phyloP scores from a whole-genome alignment of 2,329 filamentous ascomycete species.

The Ophiognomonia clavigignenti-juglandacearum region DNA sequence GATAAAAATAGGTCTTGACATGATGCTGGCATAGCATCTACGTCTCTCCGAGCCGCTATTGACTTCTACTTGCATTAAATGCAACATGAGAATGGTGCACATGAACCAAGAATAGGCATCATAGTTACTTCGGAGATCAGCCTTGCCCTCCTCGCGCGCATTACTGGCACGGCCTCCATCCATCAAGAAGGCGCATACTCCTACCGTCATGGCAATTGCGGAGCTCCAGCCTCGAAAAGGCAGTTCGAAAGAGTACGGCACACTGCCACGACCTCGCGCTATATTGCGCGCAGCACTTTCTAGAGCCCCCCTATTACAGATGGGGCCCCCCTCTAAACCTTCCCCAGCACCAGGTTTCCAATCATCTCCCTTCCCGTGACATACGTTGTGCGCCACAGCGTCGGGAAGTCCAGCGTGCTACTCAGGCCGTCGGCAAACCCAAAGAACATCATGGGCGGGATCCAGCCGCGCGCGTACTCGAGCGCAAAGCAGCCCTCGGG shows the following conservation, averaged over 20 bases:
- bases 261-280: too few relatives aligned
- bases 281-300: too few relatives aligned
- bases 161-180: background rate
- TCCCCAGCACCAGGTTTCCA: constrained; percentile 62
- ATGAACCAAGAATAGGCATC: background rate
- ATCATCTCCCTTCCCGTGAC: constrained; percentile 76
- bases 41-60: too few relatives aligned
- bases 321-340: constrained; percentile 51
- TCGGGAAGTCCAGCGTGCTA: constrained; percentile 81
- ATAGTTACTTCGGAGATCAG: background rate
- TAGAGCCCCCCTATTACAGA: background rate
- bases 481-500: constrained; percentile 68
- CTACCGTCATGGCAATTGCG: too few relatives aligned
- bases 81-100: background rate
- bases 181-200: too few relatives aligned
- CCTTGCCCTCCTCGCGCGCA: background rate
- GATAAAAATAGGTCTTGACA: too few relatives aligned
- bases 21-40: too few relatives aligned
- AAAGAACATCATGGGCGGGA: constrained; percentile 88
- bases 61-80: too few relatives aligned
- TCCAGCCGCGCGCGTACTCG: constrained; percentile 84
- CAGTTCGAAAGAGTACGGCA: too few relatives aligned
- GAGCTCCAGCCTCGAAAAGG: too few relatives aligned
- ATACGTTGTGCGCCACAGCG: constrained; percentile 71
- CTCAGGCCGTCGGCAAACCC: constrained; percentile 77